A percentile compares a stretch with the other conserved stretches of the same genome.
These are phyloP conservation scores for Moricandia moricandioides DNA, from an alignment of 345 rosid species.

Conservation along the genomic window DNA sequence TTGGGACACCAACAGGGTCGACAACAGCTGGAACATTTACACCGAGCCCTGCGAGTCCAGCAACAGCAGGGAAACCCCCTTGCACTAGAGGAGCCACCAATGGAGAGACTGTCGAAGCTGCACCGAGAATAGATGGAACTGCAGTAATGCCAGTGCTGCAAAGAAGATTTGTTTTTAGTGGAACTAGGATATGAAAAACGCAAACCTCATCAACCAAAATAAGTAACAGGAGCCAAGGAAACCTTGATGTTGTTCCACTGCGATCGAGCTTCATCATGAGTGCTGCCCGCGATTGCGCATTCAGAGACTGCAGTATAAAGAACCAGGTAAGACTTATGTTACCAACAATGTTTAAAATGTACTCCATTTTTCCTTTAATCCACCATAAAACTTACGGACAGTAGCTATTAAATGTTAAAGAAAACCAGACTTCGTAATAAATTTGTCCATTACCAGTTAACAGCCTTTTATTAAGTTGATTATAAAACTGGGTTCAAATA, in stretches of 20 bases:
- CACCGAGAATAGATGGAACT: conserved; percentile 48
- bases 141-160: conserved; percentile 47
- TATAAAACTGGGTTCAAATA: not conserved
- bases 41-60: conserved; percentile 55
- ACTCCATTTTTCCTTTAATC: not conserved
- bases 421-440: not conserved
- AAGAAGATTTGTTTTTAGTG: conserved; percentile 37
- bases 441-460: not conserved
- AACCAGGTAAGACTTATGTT: not conserved
- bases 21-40: conserved; percentile 48
- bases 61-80: conserved; percentile 47
- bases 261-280: conserved; percentile 96
- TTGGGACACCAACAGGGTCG: conserved; percentile 68
- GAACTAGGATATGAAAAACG: not conserved
- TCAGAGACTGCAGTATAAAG: conserved; percentile 60
- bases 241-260: conserved; percentile 81
- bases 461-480: not conserved
- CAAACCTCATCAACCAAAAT: conserved; percentile 2
- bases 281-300: conserved; percentile 83
- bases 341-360: not conserved
- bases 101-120: conserved; percentile 45
- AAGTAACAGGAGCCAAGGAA: conserved; percentile 16
- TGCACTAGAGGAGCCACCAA: conserved; percentile 51
- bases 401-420: not conserved
- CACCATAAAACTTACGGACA: not conserved